Evolutionary conservation across 2,329 filamentous ascomycete species (phyloP).

Genomic region (Fusarium sp.): DNA sequence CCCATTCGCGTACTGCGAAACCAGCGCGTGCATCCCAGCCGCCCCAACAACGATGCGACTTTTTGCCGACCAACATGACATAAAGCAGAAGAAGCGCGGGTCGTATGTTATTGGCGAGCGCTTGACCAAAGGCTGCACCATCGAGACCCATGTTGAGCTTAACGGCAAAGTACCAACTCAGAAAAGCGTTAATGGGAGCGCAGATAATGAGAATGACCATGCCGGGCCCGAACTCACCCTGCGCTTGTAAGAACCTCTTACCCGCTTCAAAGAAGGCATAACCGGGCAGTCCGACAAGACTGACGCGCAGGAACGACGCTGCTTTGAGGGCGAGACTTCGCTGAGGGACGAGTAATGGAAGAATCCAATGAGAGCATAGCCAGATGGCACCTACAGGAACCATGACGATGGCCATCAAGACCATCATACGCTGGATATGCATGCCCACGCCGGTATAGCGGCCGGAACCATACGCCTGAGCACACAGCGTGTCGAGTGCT

Average conservation of each 20-base stretch:
- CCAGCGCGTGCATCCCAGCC: conserved; percentile 53
- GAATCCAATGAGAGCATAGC: conserved; percentile 60
- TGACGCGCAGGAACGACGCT: conserved; percentile 60
- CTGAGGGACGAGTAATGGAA: conserved; percentile 60
- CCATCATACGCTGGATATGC: conserved; percentile 64
- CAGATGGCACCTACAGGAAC: conserved; percentile 62
- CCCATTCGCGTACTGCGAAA: conserved; percentile 55
- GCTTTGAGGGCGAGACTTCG: conserved; percentile 60
- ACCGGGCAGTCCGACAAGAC: conserved; percentile 62
- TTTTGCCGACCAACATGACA: conserved; percentile 54
- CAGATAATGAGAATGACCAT: conserved; percentile 60
- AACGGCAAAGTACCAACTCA: conserved; percentile 62
- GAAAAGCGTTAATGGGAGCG: conserved; percentile 59
- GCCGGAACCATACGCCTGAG: conserved; percentile 51
- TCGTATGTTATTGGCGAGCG: conserved; percentile 61
- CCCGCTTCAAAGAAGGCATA: conserved; percentile 66
- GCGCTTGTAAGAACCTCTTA: conserved; percentile 66
- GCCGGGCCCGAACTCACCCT: conserved; percentile 64
- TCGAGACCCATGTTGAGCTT: conserved; percentile 58
- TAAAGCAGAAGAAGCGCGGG: conserved; percentile 61
- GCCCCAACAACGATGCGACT: conserved; percentile 49
- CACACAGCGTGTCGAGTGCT: conserved; percentile 44
- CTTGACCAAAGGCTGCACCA: conserved; percentile 63
- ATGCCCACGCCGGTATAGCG: conserved; percentile 61
- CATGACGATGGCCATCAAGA: conserved; percentile 60